Evolutionary conservation across 768 basidiomycete genomes (phyloP), one percentile per base, ranked within the genome.

Genomic region (Pleurotus ostreatus): DNA sequence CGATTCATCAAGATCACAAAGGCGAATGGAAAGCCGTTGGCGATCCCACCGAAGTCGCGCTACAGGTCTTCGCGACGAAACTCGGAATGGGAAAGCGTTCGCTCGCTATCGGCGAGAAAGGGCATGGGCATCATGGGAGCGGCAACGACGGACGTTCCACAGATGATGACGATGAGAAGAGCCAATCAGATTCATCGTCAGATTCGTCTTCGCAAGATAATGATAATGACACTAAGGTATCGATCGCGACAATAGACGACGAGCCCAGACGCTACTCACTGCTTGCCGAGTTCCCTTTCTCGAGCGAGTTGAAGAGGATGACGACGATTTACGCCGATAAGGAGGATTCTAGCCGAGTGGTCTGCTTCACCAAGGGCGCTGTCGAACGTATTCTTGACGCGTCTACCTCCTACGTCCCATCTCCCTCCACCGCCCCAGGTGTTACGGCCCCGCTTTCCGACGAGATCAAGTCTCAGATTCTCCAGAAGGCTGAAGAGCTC

Each of bases 1-100:
- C 70, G 71, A 75, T 67, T 58, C 71, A 61, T 46, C 70, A 68
- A 57, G 73, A 69, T 52, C 55, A 70, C 45, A 69, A 76, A 66
- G 80, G 76, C 57, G 63, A 77, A 58, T 74, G 74, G 74, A 72
- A 70, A 55, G 69, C 78, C 8, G 78, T 74, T 43, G 81, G 81
- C 20, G 81, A 82, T 59, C 79, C 81, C 2, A 82, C 81, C 1
- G 80, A 82, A 61, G 74, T 81, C n/a, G 80, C 80, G 3, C 72
- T 82, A 4, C 80, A 81, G 61, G 79, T 81, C 18, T 79, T 81
- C 55, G 79, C 80, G 1, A 73, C 74, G 49, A 79, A 78, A 57
- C 70, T 81, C 45, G 73, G 74, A 1, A 71, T 75, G 44, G 79
- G 80, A 6, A 66, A 70, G 16, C 59, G 68, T 15, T 61, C 57